These are phyloP conservation scores for Candida krabiensis DNA, from an alignment of 805 yeast genomes.

Conservation along the genomic window DNA sequence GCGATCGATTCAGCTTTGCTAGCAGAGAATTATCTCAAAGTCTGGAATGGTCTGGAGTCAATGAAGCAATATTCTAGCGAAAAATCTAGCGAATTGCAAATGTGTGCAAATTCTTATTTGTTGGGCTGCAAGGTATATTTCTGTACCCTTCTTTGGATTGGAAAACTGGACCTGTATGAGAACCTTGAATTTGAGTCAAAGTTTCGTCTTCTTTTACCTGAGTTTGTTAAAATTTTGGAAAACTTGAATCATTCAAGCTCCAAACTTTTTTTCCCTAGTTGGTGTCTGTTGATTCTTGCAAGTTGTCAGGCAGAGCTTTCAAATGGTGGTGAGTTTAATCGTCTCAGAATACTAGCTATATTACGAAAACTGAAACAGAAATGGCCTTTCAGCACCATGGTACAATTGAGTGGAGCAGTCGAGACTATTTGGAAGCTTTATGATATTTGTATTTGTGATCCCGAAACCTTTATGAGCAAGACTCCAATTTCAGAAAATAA, in stretches of 20 bases:
- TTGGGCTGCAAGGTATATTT: conserved; percentile 20
- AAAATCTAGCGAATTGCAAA: conserved; percentile 11
- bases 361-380: conserved; percentile 19
- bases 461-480: conserved; percentile 5
- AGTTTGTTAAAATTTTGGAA: conserved; percentile 10
- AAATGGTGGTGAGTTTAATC: conserved; percentile 12
- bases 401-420: conserved; percentile 23
- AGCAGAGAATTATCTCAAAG: conserved; percentile 3
- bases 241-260: conserved; percentile 11
- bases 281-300: conserved; percentile 31
- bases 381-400: conserved; percentile 31
- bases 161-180: conserved; percentile 7
- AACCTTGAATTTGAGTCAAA: conserved; percentile 8
- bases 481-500: background rate
- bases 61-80: conserved; percentile 10
- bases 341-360: conserved; percentile 21
- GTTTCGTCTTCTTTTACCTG: conserved; percentile 8
- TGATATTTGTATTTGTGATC: conserved; percentile 21
- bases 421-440: conserved; percentile 31
- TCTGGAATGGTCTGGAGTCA: conserved; percentile 13
- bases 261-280: conserved; percentile 29
- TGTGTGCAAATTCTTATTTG: conserved; percentile 25
- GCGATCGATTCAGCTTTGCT: conserved; percentile 5
- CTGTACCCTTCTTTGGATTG: conserved; percentile 15
- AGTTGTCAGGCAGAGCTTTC: conserved; percentile 16